Percentiles rank a stretch among this genome's conserved stretches.
Evolutionary conservation across 768 basidiomycete species (phyloP).

Genomic region (Stropharia rugosoannulata): DNA sequence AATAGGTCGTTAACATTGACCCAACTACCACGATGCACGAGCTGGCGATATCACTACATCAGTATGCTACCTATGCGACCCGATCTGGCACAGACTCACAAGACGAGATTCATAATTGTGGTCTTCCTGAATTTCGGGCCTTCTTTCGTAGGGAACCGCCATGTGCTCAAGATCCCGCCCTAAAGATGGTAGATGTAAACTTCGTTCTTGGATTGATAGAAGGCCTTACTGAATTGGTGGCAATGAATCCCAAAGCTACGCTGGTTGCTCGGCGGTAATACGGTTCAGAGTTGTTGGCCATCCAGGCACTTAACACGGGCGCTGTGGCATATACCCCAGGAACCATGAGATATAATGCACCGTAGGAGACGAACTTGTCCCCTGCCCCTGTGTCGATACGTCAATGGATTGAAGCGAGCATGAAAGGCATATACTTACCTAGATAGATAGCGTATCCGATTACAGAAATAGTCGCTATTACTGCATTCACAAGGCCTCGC

Average conservation of each 20-base stretch:
- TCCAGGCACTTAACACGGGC: slow-evolving; percentile 32
- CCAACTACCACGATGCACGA: slow-evolving; percentile 24
- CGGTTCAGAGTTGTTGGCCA: slow-evolving; percentile 37
- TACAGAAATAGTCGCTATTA: slow-evolving; percentile 19
- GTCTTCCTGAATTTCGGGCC: slow-evolving; percentile 35
- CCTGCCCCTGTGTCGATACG: slow-evolving; percentile 16
- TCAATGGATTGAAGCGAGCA: background rate
- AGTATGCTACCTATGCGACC: background rate
- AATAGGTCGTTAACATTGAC: slow-evolving; percentile 22
- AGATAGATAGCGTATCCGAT: slow-evolving; percentile 28
- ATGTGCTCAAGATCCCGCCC: slow-evolving; percentile 40
- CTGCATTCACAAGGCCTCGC: slow-evolving; percentile 21
- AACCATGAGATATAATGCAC: slow-evolving; percentile 32
- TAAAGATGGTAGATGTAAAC: slow-evolving; percentile 4
- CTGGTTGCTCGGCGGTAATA: slow-evolving; percentile 35
- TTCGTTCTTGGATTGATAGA: slow-evolving; percentile 12
- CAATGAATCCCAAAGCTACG: slow-evolving; percentile 32
- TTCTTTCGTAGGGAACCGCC: slow-evolving; percentile 37
- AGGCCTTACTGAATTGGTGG: slow-evolving; percentile 30
- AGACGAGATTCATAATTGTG: slow-evolving; percentile 33
- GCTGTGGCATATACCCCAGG: slow-evolving; percentile 31
- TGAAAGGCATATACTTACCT: slow-evolving; percentile 12
- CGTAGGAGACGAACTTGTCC: slow-evolving; percentile 27
- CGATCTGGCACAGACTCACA: slow-evolving; percentile 23
- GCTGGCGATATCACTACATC: slow-evolving; percentile 14